Evolutionary conservation across 495 filamentous ascomycete species (phyloP), one percentile per base, ranked within the genome.

Genomic region (Schizothecium vesticola): DNA sequence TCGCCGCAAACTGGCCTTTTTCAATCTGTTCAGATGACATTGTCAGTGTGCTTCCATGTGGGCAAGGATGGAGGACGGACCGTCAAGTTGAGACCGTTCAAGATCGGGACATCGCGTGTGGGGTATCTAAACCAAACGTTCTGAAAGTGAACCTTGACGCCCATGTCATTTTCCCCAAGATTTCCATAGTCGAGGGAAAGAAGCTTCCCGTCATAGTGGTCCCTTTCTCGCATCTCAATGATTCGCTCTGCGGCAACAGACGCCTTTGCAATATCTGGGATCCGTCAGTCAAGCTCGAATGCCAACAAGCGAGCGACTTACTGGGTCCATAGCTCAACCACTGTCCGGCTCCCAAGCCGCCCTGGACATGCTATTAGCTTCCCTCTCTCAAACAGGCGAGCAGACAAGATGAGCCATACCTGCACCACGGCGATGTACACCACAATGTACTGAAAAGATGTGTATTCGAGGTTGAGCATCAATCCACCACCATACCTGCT

Each of bases 1-100:
- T 83, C 3, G 89, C 91, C 4, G 85, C 87, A 69, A 87, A 90
- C 65, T 89, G 84, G 0, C 90, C 90, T 36, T 86, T 85, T 64
- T 86, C 79, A 67, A 93, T 89, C 67, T 83, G 56, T 36, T 59
- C 23, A 6, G 3, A 25, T 10, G 13, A 1, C 1, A 24, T 3
- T 55, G 57, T 61, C 56, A 69, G 69, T 70, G 62, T 72, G 55
- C 16, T 65, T 55, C 3, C 22, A 68, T 9, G 3, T 29, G 1
- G 21, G 11, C 11, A 19, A 9, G 28, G 31, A 12, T 23, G 0
- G 11, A 19, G 6, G 21, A 56, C 80, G 72, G 64, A 82, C 81
- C 23, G 78, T 85, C 29, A 91, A 60, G 59, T 75, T 85, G 33
- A 87, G 70, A 12, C 80, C 79, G 3, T 76, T 76, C 61, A 90